Evolutionary conservation across 768 basidiomycete species (phyloP), one percentile per base, ranked within the genome.

Genomic region (Lentinula guzmanii): DNA sequence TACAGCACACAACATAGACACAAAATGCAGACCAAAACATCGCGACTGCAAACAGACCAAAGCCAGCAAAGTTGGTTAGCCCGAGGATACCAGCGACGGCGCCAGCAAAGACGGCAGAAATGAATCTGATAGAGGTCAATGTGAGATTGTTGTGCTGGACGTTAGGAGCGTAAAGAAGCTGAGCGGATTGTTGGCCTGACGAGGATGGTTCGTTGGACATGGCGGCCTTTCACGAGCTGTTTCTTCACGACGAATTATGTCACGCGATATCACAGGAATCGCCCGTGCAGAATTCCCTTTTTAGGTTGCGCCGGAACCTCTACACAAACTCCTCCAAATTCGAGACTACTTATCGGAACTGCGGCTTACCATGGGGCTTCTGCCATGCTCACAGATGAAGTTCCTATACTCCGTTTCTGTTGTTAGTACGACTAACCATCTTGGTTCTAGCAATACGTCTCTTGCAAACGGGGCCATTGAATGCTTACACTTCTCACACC

Each of bases 21-120:
- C 82, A 80, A 5, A 81, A 72, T 34, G 91, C 83, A 7, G 90
- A 89, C 54, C 88, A 74, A 52, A 91, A 70, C 2, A 86, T 88
- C 0, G 91, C 82, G 24, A 76, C 67, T 58, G 86, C 69, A 76
- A 97, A 95, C 64, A 95, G 74, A 35, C 83, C 79, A 71, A 96
- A 95, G 21, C 95, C 95, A 52, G 79, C 76, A 78, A 84, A 85
- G 73, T 95, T 95, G 68, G 91, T 85, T 24, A 96, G 83, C 21
- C 95, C 95, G 9, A 97, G 85, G 62, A 95, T 87, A 33, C 95
- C 95, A 0, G 94, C 91, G 1, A 87, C 86, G 0, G 93, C 90
- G 43, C 95, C 95, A 18, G 92, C 84, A 68, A 94, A 91, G 73
- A 89, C 92, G 8, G 92, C 78, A 8, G 91, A 84, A 42, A 94